Base-by-base conservation (phyloP, 2,329 filamentous ascomycete genomes). In the Fusarium pseudocircinatum region DNA sequence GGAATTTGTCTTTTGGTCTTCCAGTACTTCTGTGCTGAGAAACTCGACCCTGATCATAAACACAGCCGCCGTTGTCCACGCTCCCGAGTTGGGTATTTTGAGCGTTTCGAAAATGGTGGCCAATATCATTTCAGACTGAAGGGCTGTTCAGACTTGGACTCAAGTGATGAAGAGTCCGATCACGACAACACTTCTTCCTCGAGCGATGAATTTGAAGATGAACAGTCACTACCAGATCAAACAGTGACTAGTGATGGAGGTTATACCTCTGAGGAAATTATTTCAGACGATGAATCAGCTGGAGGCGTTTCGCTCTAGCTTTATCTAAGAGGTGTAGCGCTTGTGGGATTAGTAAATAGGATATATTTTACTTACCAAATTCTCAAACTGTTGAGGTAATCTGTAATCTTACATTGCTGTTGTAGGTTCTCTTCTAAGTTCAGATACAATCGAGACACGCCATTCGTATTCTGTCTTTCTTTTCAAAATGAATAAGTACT, bases 21-120 rank as follows among this genome's bases (percentile, higher is more conserved):
- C 0, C 13, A 3, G 9, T 28, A 46, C 6, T 22, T 3, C 6
- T 46, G 44, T 28, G 1, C 8, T 15, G 6, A 22, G 13, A 5
- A 22, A 7, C 1, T 2, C 9, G 44, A 46, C 18, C 1, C 0
- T 28, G 44, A 46, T 22, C 44, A 46, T 28, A 0, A 3, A 11
- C 44, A 46, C 4, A 0, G 6, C 44, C 0, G 0, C 4, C 0
- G 0, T 22, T 46, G 44, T 15, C 13, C 26, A 2, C 26, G 44
- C 13, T 28, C 13, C 0, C 26, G 26, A 2, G 20, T 46, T 6
- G 44, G 44, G 4, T 46, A 46, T 22, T 22, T 46, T 5, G 26
- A 46, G 18, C 43, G 4, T 28, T 28, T 0, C 6, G 1, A 46
- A 7, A 10, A 14, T 20, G 8, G 4, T 46, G 12, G 18, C 18